Conservation (phyloP, 2,329 filamentous ascomycete genomes). For the Byssothecium circinans region DNA sequence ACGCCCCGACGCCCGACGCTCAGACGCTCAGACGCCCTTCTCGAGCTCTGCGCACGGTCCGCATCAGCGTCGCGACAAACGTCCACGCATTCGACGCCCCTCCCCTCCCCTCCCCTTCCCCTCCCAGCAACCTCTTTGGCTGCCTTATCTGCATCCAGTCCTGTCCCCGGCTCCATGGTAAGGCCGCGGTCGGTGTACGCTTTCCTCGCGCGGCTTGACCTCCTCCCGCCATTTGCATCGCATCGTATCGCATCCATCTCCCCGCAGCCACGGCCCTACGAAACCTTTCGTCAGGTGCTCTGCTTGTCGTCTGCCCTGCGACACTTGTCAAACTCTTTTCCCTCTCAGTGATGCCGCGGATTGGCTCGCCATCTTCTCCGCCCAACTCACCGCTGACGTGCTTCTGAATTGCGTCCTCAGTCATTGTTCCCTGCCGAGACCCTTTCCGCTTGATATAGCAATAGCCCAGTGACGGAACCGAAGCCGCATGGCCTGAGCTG, state of each 20-base stretch:
- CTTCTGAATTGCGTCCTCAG: conserved; percentile 32
- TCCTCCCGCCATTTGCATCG: conserved; percentile 33
- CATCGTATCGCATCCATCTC: conserved; percentile 14
- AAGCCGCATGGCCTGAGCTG: conserved; percentile 46
- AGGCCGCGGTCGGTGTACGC: conserved; percentile 35
- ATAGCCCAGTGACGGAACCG: conserved; percentile 26
- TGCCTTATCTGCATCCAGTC: conserved; percentile 38
- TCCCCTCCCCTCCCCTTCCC: conserved; percentile 22
- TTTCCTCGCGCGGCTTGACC: conserved; percentile 38
- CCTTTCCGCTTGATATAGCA: conserved; percentile 29
- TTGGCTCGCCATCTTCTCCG: conserved; percentile 30
- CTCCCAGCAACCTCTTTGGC: conserved; percentile 17
- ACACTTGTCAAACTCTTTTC: conserved; percentile 40
- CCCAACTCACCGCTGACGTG: conserved; percentile 33
- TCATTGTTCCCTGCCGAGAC: conserved; percentile 35
- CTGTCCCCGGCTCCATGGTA: conserved; percentile 44
- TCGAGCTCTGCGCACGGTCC: background rate
- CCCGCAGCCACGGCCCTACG: conserved; percentile 21
- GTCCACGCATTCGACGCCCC: conserved; percentile 30
- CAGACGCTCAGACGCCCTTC: background rate
- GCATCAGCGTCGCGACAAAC: conserved; percentile 20
- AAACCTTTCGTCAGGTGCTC: conserved; percentile 16
- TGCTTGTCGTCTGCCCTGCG: conserved; percentile 26
- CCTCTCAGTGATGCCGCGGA: conserved; percentile 41
- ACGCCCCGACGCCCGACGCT: too few species aligned